Base-by-base conservation (phyloP, 352 stramenopile genomes). In the Globisporangium acanthophoron region DNA sequence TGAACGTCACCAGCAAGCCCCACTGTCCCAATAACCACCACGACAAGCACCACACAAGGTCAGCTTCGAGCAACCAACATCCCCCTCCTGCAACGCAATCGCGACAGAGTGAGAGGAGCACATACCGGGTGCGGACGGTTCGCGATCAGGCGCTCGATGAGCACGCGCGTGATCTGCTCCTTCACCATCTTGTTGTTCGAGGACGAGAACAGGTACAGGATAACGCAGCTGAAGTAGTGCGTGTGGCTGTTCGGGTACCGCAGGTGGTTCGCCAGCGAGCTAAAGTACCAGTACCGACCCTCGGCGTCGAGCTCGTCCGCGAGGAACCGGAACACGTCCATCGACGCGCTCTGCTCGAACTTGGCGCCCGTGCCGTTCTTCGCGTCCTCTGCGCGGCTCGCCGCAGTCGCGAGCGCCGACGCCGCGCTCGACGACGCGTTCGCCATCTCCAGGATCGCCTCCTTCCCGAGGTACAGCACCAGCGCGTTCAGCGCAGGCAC, bases 231-330 rank as follows among this genome's bases (percentile, higher is more conserved):
- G 65, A 99, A 99, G 77, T 99, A 99, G 78, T 99, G 96, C 50
- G 97, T 99, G 80, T 99, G 96, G 70, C 88, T 98, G 69, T 98
- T 99, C 39, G 97, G 97, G 75, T 98, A 99, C 24, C 97, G 90
- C 55, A 99, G 82, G 73, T 99, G 97, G 73, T 99, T 99, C 18
- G 92, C 97, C 62, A 99, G 92, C 33, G 96, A 97, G 70, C 98
- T 99, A 51, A 99, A 94, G 76, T 97, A 97, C 73, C 94, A 97
- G 78, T 99, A 99, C 50, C 97, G 86, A 20, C 94, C 94, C 41
- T 98, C 90, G 37, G 97, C 82, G 73, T 99, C 92, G 54, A 99
- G 78, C 56, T 94, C 83, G 48, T 98, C 94, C 56, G 98, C 95
- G 35, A 99, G 69, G 61, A 97, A 97, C 16, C 97, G 90, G 60